Conservation (phyloP, 2,329 filamentous ascomycete species). For the Elsinoe perseae region DNA sequence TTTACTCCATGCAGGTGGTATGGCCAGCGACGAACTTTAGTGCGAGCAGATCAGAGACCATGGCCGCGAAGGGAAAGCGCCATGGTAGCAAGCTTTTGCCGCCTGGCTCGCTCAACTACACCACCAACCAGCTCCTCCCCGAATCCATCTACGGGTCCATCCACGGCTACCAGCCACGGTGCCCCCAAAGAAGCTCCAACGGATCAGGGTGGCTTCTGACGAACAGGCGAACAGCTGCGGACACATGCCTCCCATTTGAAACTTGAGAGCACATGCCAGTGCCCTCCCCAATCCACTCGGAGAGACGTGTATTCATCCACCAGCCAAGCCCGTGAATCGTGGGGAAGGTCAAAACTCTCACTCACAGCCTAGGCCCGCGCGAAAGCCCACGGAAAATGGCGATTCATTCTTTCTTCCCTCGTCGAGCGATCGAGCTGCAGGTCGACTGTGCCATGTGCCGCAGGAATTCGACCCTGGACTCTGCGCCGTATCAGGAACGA, state of each 20-base stretch:
- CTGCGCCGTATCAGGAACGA: constrained; percentile 4
- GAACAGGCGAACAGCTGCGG: background rate
- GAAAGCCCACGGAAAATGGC: constrained; percentile 2
- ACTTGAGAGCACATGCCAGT: background rate
- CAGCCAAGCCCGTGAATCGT: constrained; percentile 10
- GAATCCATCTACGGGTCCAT: constrained; percentile 11
- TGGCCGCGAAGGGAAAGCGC: constrained; percentile 13
- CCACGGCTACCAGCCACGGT: constrained; percentile 2
- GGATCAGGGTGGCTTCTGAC: background rate
- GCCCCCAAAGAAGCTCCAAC: background rate
- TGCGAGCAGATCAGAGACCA: constrained; percentile 15
- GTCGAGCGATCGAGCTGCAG: background rate
- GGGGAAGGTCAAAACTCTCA: constrained; percentile 11
- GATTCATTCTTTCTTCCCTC: background rate
- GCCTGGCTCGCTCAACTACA: constrained; percentile 9
- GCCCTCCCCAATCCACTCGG: background rate
- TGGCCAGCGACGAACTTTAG: constrained; percentile 11
- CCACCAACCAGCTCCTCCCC: constrained; percentile 12
- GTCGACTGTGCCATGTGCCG: constrained; percentile 2
- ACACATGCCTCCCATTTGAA: background rate
- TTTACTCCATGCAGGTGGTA: constrained; percentile 13
- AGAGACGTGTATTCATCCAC: constrained; percentile 6
- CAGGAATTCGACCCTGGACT: background rate
- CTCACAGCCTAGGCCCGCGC: constrained; percentile 9
- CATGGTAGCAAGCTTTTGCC: constrained; percentile 8